Percentiles rank a stretch among this genome's conserved stretches.
Conservation (phyloP, 1,284 basidiomycete species). For the Trichosporon sp. region DNA sequence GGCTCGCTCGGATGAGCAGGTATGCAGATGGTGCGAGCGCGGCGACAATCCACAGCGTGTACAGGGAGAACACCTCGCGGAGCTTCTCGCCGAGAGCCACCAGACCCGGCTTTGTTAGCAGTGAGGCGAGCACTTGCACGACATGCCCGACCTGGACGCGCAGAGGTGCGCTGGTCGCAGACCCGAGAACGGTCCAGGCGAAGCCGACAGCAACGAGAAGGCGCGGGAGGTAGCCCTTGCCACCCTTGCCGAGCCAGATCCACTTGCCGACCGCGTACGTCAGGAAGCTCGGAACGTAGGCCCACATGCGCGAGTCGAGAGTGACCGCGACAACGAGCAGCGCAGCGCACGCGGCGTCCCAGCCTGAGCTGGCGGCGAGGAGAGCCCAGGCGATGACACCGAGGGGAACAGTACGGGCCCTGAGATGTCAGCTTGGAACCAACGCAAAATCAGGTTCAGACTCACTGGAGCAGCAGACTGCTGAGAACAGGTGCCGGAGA, state of each 20-base stretch:
- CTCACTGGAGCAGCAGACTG: constrained; percentile 9
- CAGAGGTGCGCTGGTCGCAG: constrained; percentile 22
- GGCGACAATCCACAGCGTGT: constrained; percentile 15
- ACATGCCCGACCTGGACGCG: constrained; percentile 22
- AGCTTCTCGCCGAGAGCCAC: neutral
- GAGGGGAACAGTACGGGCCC: constrained; percentile 26
- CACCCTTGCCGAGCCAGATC: constrained; percentile 28
- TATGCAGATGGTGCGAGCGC: constrained; percentile 26
- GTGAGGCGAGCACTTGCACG: neutral
- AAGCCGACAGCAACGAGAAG: constrained; percentile 20
- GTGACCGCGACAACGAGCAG: constrained; percentile 23
- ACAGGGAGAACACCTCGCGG: neutral
- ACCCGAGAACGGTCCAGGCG: constrained; percentile 18
- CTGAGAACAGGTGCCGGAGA: constrained; percentile 26
- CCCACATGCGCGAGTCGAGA: constrained; percentile 10
- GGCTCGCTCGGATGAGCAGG: constrained; percentile 29
- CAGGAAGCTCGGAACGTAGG: constrained; percentile 27
- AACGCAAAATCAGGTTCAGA: neutral
- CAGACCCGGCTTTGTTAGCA: neutral
- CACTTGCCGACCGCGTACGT: constrained; percentile 32
- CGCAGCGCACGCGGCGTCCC: constrained; percentile 25
- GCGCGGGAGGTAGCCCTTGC: constrained; percentile 26
- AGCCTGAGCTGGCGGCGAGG: constrained; percentile 25
- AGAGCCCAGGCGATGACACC: constrained; percentile 32
- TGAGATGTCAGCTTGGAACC: constrained; percentile 15